Conservation (phyloP, 176 grass and related monocot species). For the Phoenix roebelenii region DNA sequence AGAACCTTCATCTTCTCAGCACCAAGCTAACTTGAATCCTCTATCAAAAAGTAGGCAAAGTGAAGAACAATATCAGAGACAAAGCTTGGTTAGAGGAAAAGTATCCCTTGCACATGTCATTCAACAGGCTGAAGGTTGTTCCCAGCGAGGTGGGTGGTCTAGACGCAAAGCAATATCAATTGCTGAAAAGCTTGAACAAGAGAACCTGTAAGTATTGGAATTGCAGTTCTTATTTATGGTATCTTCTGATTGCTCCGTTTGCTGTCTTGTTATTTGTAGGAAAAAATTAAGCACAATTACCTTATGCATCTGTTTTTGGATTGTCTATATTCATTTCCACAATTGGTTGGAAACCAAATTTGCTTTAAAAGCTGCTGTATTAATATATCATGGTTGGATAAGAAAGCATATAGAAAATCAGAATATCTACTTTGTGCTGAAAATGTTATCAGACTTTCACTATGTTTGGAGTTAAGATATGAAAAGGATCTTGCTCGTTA, state of each 20-base stretch:
- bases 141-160: constrained; percentile 27
- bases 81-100: constrained; percentile 19
- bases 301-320: neutral
- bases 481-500: too few species aligned
- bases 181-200: constrained; percentile 86
- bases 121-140: constrained; percentile 21
- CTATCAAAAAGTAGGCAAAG: constrained; percentile 35
- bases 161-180: constrained; percentile 74
- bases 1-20: constrained; percentile 39
- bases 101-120: constrained; percentile 22
- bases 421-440: too few species aligned
- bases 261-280: neutral
- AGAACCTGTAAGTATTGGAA: constrained; percentile 77
- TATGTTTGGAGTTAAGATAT: too few species aligned
- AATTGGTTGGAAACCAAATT: too few species aligned
- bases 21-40: constrained; percentile 26
- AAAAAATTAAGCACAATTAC: neutral
- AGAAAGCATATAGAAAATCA: too few species aligned
- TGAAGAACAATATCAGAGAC: constrained; percentile 6
- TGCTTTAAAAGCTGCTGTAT: too few species aligned
- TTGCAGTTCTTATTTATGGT: neutral
- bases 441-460: too few species aligned
- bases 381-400: too few species aligned
- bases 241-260: too few species aligned
- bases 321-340: too few species aligned